phyloP scores from a whole-genome alignment of 2,329 filamentous ascomycete species.

The Microcyclospora pomicola region DNA sequence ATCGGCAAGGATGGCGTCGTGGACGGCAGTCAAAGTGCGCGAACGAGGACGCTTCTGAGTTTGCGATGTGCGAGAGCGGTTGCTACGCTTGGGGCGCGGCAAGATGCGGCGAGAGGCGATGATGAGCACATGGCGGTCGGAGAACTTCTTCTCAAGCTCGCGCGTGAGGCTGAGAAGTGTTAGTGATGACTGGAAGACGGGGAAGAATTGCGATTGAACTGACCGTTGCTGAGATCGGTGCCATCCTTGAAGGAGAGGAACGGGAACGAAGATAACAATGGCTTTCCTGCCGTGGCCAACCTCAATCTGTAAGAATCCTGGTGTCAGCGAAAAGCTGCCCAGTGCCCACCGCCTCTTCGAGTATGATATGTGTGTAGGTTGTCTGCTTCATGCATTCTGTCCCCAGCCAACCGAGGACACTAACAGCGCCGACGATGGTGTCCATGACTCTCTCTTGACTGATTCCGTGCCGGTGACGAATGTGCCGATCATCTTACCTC shows the following conservation, averaged over 20 bases:
- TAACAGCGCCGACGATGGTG: neutral
- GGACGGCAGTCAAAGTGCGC: slow-evolving; percentile 93
- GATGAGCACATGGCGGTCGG: slow-evolving; percentile 98
- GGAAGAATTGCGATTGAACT: slow-evolving; percentile 25
- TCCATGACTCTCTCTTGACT: slow-evolving; percentile 1
- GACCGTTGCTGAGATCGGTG: slow-evolving; percentile 99
- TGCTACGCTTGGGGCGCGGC: slow-evolving; percentile 95
- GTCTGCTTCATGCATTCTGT: too few relatives aligned
- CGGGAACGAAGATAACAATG: slow-evolving; percentile 99
- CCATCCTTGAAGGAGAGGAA: slow-evolving; percentile 95
- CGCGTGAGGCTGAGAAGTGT: slow-evolving; percentile 64
- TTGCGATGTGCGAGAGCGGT: slow-evolving; percentile 87
- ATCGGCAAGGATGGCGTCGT: slow-evolving; percentile 95
- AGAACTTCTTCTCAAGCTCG: slow-evolving; percentile 99
- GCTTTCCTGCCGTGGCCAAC: slow-evolving; percentile 99
- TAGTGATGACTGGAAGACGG: slow-evolving; percentile 2
- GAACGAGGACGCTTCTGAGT: slow-evolving; percentile 98
- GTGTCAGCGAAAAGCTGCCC: slow-evolving; percentile 41
- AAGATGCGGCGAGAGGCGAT: slow-evolving; percentile 97
- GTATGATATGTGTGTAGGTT: slow-evolving; percentile 7
- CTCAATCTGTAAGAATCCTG: slow-evolving; percentile 70
- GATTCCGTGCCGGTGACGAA: neutral
- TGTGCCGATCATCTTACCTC: slow-evolving; percentile 64
- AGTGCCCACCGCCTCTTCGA: slow-evolving; percentile 44
- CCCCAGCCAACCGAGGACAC: too few relatives aligned